Percentiles rank a stretch among this genome's conserved stretches.
Conservation (phyloP, 495 filamentous ascomycete species). For the Penicillium lividum region DNA sequence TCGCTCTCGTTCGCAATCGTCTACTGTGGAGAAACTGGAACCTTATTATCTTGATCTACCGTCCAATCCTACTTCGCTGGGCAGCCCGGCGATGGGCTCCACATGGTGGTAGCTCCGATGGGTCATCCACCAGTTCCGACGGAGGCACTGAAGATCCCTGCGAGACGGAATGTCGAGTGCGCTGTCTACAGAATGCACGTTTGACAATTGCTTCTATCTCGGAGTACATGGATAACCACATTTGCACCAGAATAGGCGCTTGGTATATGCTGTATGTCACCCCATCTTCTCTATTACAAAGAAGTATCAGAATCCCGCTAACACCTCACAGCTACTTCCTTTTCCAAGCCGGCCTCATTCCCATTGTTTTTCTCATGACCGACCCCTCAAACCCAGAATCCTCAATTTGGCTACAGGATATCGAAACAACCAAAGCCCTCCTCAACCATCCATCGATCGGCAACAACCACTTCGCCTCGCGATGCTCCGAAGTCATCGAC, state of each 20-base stretch:
- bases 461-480: slow-evolving; percentile 45
- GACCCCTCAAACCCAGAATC: slow-evolving; percentile 47
- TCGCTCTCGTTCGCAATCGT: slow-evolving; percentile 42
- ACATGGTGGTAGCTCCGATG: slow-evolving; percentile 22
- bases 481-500: slow-evolving; percentile 47
- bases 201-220: slow-evolving; percentile 47
- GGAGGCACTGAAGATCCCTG: slow-evolving; percentile 39
- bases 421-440: slow-evolving; percentile 49
- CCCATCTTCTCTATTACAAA: background rate
- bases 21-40: slow-evolving; percentile 55
- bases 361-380: slow-evolving; percentile 51
- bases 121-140: slow-evolving; percentile 28
- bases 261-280: slow-evolving; percentile 54
- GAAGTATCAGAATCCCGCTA: background rate
- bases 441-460: slow-evolving; percentile 43
- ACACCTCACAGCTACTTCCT: slow-evolving; percentile 46
- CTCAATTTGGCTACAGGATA: slow-evolving; percentile 46
- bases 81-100: slow-evolving; percentile 46
- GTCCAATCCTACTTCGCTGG: slow-evolving; percentile 53
- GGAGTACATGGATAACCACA: slow-evolving; percentile 43
- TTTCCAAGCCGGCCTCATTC: slow-evolving; percentile 55
- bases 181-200: slow-evolving; percentile 46
- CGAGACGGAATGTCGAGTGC: slow-evolving; percentile 43
- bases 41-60: slow-evolving; percentile 52
- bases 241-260: slow-evolving; percentile 45